Base-by-base conservation (phyloP, 2,329 filamentous ascomycete species). In the Metarhizium guizhouense region DNA sequence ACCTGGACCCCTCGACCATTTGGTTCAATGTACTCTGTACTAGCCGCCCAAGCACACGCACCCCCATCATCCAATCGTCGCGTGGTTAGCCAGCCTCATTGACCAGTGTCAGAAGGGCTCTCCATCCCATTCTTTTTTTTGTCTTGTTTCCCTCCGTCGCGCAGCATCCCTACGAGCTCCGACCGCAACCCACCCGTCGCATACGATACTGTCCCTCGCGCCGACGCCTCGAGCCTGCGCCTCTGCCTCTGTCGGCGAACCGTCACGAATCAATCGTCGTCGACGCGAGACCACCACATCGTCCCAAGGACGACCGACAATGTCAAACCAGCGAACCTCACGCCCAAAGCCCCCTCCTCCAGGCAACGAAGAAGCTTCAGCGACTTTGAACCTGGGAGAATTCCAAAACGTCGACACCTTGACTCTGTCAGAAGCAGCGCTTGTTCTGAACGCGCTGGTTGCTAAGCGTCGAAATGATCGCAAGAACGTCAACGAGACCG, bases 341-440 rank as follows among this genome's bases (percentile, higher is more conserved):
- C 85, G 87, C 58, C 78, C 80, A 59, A 90, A 87, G 73, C 86
- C 85, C 60, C 76, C 79, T 48, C 81, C 82, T 51, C 80, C 84
- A 56, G 87, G 88, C 68, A 92, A 96, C 70, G 93, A 97, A 72
- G 91, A 96, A 75, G 92, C 93, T 29, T 85, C 87, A 52, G 77
- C 83, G 7, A 84, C 84, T 55, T 84, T 97, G 60, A 88, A 87
- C 70, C 87, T 99, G 11, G 94, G 94, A 74, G 93, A 96, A 69
- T 96, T 97, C 74, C 85, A 95, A 64, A 80, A 93, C 67, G 91
- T 95, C 62, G 90, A 94, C 68, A 93, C 92, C 6, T 79, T 99
- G 59, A 96, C 92, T 49, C 82, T 96, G 54, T 95, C 90, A 38
- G 94, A 97, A 74, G 92, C 94, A 2, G 84, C 90, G 63, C 83